Evolutionary conservation across 352 stramenopile genomes (phyloP), one percentile per base, ranked within the genome.

Genomic region (Phytopythium ostracodes): DNA sequence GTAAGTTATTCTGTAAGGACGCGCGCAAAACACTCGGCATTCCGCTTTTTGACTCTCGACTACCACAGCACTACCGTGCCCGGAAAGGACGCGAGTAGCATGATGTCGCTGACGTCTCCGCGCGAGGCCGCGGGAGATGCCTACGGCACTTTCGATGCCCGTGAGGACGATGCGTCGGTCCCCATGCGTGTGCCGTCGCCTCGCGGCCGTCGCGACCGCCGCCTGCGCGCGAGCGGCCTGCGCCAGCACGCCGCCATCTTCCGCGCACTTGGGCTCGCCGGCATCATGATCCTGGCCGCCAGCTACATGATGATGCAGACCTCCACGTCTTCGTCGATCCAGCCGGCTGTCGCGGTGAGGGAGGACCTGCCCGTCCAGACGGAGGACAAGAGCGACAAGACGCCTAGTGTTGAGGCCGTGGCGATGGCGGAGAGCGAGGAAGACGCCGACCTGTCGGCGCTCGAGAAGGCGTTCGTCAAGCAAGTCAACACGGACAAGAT

Each of bases 401-500:
- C 42, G 42, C 42, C 42, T 6, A 49, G 42, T 11, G 42, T 58
- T 20, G n/a, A 29, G 29, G 6, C 35, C 22, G 9, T 38, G 15
- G 24, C 25, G 24, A 22, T 20, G 22, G 7, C 50, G 54, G 44
- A 51, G 10, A 24, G 17, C 7, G 35, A 35, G 22, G 40, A 27
- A 4, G 53, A 33, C 0, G 25, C 36, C 33, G 25, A 12, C n/a
- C 46, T 63, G 27, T 63, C 33, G 36, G 35, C 46, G 33, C 12
- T 20, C 36, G 60, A 65, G 60, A 17, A 60, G 25, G 40, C 20
- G 29, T 66, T 66, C n/a, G 43, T 66, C 11, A 31, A 6, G 12
- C 3, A 18, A n/a, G 68, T 75, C 0, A 9, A 69, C 27, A 52
- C 60, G 1, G 11, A 46, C 1, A 70, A 75, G 44, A 56, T 75